Evolutionary conservation across 2,329 filamentous ascomycete species (phyloP), one percentile per base, ranked within the genome.

Genomic region (Ambrosiella beaveri): DNA sequence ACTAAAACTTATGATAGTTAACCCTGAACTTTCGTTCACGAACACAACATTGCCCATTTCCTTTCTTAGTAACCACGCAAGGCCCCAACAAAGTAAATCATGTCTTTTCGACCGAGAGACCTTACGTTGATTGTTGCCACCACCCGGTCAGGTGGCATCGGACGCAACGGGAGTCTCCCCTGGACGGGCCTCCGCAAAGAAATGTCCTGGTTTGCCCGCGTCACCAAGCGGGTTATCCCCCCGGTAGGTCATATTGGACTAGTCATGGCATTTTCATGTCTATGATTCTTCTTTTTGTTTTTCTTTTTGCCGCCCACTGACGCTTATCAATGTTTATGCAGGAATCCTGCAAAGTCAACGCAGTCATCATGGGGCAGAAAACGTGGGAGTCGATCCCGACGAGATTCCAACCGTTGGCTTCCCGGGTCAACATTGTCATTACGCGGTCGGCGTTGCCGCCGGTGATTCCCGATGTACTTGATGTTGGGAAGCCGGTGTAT

Each of bases 341-440:
- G 71, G 70, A 61, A 65, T 3, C 64, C 70, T 1, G 59, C 0
- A 64, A 71, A 47, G 59, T 72, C 63, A 91, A 90, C 69, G 86
- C 87, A 15, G 87, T 97, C 56, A 85, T 98, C 64, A 98, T 98
- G 93, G 93, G 93, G 61, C 86, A 93, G 66, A 96, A 94, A 71
- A 98, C 93, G 0, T 98, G 91, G 84, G 88, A 95, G 56, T 88
- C 83, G 63, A 91, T 98, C 61, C 91, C 93, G 1, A 67, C 74
- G 6, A 78, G 75, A 56, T 89, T 93, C 68, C 78, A 89, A 1
- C 93, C 93, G 15, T 75, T 98, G 39, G 83, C 81, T 61, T 85
- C 82, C 62, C 76, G 93, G 8, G 74, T 89, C 55, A 97, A 95
- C 69, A 80, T 96, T 45, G 80, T 97, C 63, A 75, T 98, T 63